Evolutionary conservation across 306 rosid genomes (phyloP), one percentile per base, ranked within the genome.

Genomic region (Cucurbita argyrosperma): DNA sequence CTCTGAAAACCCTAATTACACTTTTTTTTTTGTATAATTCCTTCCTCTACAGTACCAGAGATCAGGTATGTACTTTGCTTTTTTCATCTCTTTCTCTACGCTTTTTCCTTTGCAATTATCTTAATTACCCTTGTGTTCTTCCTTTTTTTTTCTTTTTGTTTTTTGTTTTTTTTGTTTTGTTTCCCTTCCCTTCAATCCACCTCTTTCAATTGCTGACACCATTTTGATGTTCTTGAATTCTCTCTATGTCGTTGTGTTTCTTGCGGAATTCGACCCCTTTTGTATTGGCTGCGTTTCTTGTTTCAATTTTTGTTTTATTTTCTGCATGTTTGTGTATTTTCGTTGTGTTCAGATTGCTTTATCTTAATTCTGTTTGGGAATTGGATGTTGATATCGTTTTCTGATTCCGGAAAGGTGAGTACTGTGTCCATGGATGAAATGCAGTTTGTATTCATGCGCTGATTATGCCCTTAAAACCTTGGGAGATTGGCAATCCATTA

Each of bases 1-100:
- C 79, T 60, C 80, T 58, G 62, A 74, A 89, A 90, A 88, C 95
- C 96, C 96, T 90, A 90, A 84, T 82, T 69, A 58, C 77, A 76
- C 82, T 62, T 82, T 80, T 74, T 83, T 80, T 65, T 79, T 50
- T 75, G 15, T 78, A 77, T 83, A 79, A 76, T 78, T 54, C 70
- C 78, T 54, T 64, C 51, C 37, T 49, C 26, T 60, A 71, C 53
- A 16, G 23, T 75, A 50, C 52, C 38, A 73, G 77, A 79, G 90
- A 84, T 87, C 92, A 88, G 96, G 96, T 90, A 72, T 77, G 52
- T 61, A 66, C 71, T 69, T 63, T n/a, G 40, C 77, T 40, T 76
- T 26, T 74, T 74, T 37, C 61, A 67, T 74, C 81, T 52, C 65
- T 66, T 71, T 75, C 26, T 45, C 55, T 26, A 2, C 59, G 23